Conservation (phyloP, 192 early-diverging fungal genomes). For the Podila epigama region DNA sequence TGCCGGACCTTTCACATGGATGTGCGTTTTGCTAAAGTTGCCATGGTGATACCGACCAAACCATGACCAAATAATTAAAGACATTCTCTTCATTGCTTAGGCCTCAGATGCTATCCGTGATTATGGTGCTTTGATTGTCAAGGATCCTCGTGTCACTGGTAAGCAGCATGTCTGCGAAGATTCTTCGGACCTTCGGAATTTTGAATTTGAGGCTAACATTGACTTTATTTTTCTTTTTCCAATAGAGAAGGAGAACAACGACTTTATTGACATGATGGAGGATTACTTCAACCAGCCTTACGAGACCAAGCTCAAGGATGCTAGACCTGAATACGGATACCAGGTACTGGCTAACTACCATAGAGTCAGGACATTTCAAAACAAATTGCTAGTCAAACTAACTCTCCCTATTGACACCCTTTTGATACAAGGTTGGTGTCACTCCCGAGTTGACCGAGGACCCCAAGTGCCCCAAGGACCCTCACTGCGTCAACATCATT, state of each 20-base stretch:
- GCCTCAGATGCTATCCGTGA: slow-evolving; percentile 67
- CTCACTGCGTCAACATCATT: slow-evolving; percentile 64
- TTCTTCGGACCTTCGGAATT: not conserved
- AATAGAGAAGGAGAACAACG: slow-evolving; percentile 50
- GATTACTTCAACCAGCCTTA: slow-evolving; percentile 72
- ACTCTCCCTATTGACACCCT: too few relatives aligned
- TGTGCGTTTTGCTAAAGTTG: too few relatives aligned
- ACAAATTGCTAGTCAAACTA: not conserved
- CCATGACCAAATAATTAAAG: too few relatives aligned
- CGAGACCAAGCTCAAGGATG: slow-evolving; percentile 69
- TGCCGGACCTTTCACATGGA: not conserved
- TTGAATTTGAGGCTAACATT: not conserved
- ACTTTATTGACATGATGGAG: slow-evolving; percentile 68
- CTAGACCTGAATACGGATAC: slow-evolving; percentile 64
- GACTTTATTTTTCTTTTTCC: not conserved
- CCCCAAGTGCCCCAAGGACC: slow-evolving; percentile 67
- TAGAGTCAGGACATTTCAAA: not conserved
- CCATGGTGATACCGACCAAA: too few relatives aligned
- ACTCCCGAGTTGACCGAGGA: slow-evolving; percentile 75
- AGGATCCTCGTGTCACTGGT: slow-evolving; percentile 73
- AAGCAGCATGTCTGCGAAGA: slow-evolving; percentile 32
- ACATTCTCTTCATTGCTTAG: slow-evolving; percentile 21
- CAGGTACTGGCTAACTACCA: slow-evolving; percentile 29
- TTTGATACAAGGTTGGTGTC: slow-evolving; percentile 62
- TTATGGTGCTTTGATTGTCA: slow-evolving; percentile 69